A percentile compares a stretch with the other conserved stretches of the same genome.
Conservation (phyloP, 2,329 filamentous ascomycete species). For the Colletotrichum viniferum region DNA sequence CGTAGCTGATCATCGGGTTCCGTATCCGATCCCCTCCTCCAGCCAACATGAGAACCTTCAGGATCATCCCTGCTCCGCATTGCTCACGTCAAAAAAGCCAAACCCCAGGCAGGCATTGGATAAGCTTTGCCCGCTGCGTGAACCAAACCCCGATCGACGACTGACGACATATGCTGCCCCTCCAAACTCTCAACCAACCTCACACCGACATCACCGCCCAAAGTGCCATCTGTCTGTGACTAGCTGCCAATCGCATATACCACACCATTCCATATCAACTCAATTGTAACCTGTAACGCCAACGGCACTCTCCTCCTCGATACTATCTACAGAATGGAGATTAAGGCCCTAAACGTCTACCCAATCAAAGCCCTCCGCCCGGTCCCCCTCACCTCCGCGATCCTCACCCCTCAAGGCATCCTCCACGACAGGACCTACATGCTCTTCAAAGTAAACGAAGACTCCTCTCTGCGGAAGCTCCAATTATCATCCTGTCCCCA, state of each 20-base stretch:
- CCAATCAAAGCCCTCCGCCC: slow-evolving; percentile 76
- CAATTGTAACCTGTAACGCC: background rate
- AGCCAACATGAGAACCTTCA: background rate
- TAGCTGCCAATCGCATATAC: background rate
- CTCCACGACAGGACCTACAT: slow-evolving; percentile 73
- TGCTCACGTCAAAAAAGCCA: background rate
- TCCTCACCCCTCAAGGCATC: slow-evolving; percentile 66
- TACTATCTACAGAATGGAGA: background rate
- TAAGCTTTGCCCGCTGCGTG: background rate
- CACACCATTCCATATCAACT: background rate
- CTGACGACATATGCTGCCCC: background rate
- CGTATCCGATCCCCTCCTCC: background rate
- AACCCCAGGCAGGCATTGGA: background rate
- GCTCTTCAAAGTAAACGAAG: slow-evolving; percentile 59
- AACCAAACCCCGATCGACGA: background rate
- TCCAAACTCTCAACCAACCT: slow-evolving; percentile 1
- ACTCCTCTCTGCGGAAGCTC: slow-evolving; percentile 56
- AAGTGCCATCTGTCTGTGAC: background rate
- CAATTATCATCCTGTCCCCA: slow-evolving; percentile 62
- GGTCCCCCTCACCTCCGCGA: slow-evolving; percentile 56
- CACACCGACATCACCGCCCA: background rate
- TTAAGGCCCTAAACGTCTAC: slow-evolving; percentile 64
- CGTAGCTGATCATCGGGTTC: background rate
- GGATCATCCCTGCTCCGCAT: background rate
- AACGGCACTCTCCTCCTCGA: background rate